phyloP scores from a whole-genome alignment of 192 early-diverging fungal genomes.

The Backusella morwellensis region DNA sequence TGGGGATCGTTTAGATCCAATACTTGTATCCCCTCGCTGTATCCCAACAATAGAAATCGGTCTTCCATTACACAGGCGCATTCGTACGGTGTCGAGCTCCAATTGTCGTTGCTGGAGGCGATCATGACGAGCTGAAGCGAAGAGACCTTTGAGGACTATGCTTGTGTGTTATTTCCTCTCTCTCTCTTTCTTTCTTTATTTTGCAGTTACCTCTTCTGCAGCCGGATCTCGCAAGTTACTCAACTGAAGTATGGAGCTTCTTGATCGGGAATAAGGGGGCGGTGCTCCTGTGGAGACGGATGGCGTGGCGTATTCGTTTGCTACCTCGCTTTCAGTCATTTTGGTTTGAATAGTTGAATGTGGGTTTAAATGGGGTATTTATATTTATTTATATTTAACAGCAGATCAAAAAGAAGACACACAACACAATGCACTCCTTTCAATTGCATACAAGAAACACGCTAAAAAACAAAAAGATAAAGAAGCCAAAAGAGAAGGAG shows the following conservation, averaged over 20 bases:
- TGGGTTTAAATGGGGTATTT: not conserved
- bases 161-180: not conserved
- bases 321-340: not conserved
- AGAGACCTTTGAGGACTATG: not conserved
- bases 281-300: not conserved
- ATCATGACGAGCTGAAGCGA: conserved; percentile 14
- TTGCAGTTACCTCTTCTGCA: not conserved
- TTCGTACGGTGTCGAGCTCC: conserved; percentile 12
- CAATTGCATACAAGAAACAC: not conserved
- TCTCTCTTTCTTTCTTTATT: not conserved
- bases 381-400: not conserved
- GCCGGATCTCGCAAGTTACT: not conserved
- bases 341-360: not conserved
- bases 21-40: conserved; percentile 22
- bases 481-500: not conserved
- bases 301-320: not conserved
- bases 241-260: not conserved
- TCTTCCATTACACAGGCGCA: conserved; percentile 27
- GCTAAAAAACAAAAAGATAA: not conserved
- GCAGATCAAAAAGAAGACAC: not conserved
- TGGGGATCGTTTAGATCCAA: conserved; percentile 9
- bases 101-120: not conserved
- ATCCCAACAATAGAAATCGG: conserved; percentile 31
- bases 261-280: conserved; percentile 2
- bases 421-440: not conserved